Evolutionary conservation across 352 stramenopile species (phyloP), one percentile per base, ranked within the genome.

Genomic region (Globisporangium paddicum): DNA sequence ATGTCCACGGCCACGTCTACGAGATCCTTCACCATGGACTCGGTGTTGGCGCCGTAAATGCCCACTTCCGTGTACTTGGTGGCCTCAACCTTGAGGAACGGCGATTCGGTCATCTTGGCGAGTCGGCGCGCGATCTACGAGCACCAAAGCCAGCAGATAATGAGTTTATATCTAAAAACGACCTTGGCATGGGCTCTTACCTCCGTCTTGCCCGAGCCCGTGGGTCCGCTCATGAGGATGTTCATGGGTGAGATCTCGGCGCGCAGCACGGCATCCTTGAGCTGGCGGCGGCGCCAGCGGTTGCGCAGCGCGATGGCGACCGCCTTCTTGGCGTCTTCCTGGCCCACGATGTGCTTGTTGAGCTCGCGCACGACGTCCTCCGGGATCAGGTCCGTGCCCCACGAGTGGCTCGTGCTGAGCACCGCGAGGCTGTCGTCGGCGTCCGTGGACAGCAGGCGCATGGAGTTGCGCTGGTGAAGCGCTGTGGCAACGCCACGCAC

Each of bases 41-140:
- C 97, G 2, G 98, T 96, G 77, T 99, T 98, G 44, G 96, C 75
- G 51, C 97, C 97, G 72, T 99, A 97, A 71, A 99, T 99, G 26
- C 97, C 97, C 23, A 99, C 97, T 71, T 99, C 97, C 5, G 97
- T 99, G 72, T 98, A 99, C 78, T 99, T 99, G 48, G 97, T 99
- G 16, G 97, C 97, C 71, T 99, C 97, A 41, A 93, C 82, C 69
- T 99, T 99, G 61, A 98, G 86, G 77, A 99, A 99, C n/a, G 96
- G 96, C 53, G 96, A 97, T 69, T 98, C 76, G n/a, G 86, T 95
- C 62, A 99, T 87, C 73, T 98, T 98, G 44, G 97, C 97, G 62
- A 99, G 90, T n/a, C 96, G 86, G 18, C 96, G 74, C 40, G 96
- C 96, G 52, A 99, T 99, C 83, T n/a, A n/a, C n/a, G n/a, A n/a